Conservation (phyloP, 2,329 filamentous ascomycete genomes). For the Venturia asperata region DNA sequence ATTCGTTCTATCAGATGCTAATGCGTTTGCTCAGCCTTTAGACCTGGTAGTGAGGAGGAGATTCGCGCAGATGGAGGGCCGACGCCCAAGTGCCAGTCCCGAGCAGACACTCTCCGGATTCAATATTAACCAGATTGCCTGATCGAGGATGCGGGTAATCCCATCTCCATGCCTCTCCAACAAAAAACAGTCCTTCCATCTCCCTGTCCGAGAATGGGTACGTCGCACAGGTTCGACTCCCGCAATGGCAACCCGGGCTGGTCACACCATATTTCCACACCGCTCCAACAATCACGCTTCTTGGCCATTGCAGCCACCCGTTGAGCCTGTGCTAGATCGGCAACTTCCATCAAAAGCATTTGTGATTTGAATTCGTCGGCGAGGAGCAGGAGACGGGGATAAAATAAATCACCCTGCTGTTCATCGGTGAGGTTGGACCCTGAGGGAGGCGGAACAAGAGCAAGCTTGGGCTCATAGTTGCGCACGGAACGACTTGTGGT, state of each 20-base stretch:
- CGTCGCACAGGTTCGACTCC: constrained; percentile 22
- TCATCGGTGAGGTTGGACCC: constrained; percentile 24
- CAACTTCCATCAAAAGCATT: constrained; percentile 63
- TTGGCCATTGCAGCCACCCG: constrained; percentile 52
- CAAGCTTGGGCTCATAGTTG: constrained; percentile 70
- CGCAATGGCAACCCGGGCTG: constrained; percentile 37
- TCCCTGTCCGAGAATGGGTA: constrained; percentile 32
- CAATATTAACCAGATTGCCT: neutral
- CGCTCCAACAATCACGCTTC: constrained; percentile 28
- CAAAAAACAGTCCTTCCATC: constrained; percentile 40
- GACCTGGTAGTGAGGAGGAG: too few species aligned
- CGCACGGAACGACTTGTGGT: constrained; percentile 67
- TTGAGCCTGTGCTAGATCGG: constrained; percentile 58
- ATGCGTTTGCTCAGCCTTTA: too few species aligned
- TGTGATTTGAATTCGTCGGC: constrained; percentile 45
- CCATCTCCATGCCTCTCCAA: constrained; percentile 26
- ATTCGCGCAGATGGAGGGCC: too few species aligned
- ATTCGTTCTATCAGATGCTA: too few species aligned
- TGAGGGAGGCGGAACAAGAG: constrained; percentile 57
- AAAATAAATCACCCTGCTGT: constrained; percentile 53
- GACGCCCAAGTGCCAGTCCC: neutral
- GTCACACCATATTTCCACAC: constrained; percentile 66
- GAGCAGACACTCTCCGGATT: neutral
- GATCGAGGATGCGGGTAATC: neutral
- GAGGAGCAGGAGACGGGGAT: constrained; percentile 55